Percentiles rank a stretch among this genome's conserved stretches.
These are phyloP conservation scores for Aspergillus biplanus DNA, from an alignment of 495 filamentous ascomycete genomes.

Conservation along the genomic window DNA sequence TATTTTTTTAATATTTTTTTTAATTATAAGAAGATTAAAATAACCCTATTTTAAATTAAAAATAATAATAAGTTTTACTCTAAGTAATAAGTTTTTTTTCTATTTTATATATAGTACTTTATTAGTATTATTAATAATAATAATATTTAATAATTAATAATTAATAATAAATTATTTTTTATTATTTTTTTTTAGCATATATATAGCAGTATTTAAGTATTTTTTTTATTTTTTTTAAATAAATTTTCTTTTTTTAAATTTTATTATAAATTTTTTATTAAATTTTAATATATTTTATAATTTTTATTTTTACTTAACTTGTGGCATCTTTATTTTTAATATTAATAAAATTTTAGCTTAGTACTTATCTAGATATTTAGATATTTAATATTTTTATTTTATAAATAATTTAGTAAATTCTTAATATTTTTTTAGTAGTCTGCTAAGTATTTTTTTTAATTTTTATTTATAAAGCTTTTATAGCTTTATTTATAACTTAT, in stretches of 20 bases:
- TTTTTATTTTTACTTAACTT: neutral
- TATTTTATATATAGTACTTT: too few species aligned
- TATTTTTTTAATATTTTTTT: neutral
- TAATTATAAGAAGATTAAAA: neutral
- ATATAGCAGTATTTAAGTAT: neutral
- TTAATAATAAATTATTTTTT: neutral
- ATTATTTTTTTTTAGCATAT: neutral
- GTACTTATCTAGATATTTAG: neutral
- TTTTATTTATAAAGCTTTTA: too few species aligned
- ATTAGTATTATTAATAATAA: neutral
- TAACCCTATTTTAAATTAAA: neutral
- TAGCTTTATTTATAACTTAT: too few species aligned
- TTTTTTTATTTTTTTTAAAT: neutral
- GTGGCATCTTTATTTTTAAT: neutral
- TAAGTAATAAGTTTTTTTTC: neutral
- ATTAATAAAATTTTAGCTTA: neutral
- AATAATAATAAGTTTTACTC: neutral
- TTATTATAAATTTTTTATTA: neutral
- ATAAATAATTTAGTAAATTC: neutral
- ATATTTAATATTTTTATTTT: neutral
- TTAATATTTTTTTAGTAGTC: neutral
- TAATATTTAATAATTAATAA: constrained; percentile 1
- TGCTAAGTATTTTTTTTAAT: too few species aligned
- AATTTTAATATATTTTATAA: neutral
- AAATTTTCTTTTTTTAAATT: neutral